These are phyloP conservation scores for Candida sanyaensis DNA, from an alignment of 1,139 yeast species.

Conservation along the genomic window DNA sequence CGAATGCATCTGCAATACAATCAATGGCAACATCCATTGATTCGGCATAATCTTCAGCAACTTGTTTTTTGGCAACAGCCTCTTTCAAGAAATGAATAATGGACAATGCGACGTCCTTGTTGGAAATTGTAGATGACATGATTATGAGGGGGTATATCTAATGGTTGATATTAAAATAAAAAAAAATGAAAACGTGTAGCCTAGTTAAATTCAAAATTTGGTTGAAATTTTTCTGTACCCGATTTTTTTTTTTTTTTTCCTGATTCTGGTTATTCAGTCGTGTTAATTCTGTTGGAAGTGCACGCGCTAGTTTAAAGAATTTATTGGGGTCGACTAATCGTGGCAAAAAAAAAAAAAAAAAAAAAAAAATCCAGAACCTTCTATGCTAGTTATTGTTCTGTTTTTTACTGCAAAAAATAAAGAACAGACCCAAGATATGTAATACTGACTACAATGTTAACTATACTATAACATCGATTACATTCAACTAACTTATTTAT, in stretches of 20 bases:
- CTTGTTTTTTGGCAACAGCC: constrained; percentile 61
- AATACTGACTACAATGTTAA: not conserved
- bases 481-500: not conserved
- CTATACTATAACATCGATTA: too few species aligned
- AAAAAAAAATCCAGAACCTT: constrained; percentile 7
- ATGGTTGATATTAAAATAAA: not conserved
- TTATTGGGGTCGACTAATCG: not conserved
- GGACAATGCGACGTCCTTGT: constrained; percentile 73
- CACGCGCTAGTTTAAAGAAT: too few species aligned
- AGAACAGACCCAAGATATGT: not conserved
- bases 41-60: constrained; percentile 80
- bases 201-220: not conserved
- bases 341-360: not conserved
- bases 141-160: not conserved
- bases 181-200: constrained; percentile 2
- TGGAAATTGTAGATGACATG: constrained; percentile 25
- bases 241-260: not conserved
- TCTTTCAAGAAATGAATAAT: constrained; percentile 71
- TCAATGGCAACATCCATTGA: constrained; percentile 96
- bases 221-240: not conserved
- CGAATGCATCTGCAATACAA: constrained; percentile 87
- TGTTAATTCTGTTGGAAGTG: not conserved
- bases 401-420: constrained; percentile 4
- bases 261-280: not conserved
- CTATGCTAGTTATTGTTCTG: not conserved